These are phyloP conservation scores for Paspalum notatum DNA, from an alignment of 176 grass and related monocot species.

Conservation along the genomic window DNA sequence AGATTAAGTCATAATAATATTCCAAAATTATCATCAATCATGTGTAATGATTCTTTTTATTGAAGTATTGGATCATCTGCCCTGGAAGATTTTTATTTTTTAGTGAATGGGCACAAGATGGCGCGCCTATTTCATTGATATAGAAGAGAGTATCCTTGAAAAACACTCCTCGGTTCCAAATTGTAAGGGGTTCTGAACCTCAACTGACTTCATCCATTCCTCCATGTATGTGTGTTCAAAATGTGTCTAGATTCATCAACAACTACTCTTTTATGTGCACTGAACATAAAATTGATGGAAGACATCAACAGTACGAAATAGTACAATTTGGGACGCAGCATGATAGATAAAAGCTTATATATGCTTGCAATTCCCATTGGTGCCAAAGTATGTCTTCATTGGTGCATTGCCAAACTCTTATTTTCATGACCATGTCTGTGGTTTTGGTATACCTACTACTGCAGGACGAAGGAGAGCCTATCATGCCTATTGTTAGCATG, in stretches of 20 bases:
- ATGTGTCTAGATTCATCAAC: too few relatives aligned
- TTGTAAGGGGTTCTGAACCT: too few relatives aligned
- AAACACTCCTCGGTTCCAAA: too few relatives aligned
- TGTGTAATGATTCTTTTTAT: not conserved
- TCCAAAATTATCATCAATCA: not conserved
- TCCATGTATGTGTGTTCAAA: too few relatives aligned
- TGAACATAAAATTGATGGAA: too few relatives aligned
- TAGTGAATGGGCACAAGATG: not conserved
- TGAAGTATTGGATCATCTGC: conserved; percentile 2
- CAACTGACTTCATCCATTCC: too few relatives aligned
- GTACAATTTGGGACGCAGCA: too few relatives aligned
- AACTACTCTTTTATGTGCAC: not conserved
- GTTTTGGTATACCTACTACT: not conserved
- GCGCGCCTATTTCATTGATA: not conserved
- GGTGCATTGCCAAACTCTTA: not conserved
- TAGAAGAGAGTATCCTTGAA: not conserved
- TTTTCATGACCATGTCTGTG: not conserved
- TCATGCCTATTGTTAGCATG: conserved; percentile 39
- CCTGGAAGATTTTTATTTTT: not conserved
- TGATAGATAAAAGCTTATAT: not conserved
- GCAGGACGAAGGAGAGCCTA: conserved; percentile 18
- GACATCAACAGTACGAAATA: too few relatives aligned
- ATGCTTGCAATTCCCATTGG: not conserved
- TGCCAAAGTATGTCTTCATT: not conserved
- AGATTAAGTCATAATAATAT: not conserved